Conservation (phyloP, 257 asterid genomes). For the Forsythia viridissima region DNA sequence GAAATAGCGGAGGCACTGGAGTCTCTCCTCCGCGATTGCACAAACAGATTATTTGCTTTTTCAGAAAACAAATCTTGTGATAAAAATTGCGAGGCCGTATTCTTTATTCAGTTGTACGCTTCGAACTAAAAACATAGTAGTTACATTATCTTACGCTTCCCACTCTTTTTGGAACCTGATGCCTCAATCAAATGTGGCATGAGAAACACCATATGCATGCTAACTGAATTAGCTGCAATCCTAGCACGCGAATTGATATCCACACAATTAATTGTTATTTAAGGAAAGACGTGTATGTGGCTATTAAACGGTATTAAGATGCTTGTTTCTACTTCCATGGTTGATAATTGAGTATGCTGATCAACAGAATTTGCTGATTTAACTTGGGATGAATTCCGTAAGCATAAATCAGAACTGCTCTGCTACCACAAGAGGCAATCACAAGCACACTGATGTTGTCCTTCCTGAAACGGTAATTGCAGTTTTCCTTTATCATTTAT, state of each 20-base stretch:
- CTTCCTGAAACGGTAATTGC: conserved; percentile 69
- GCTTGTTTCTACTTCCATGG: not conserved
- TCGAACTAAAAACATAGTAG: too few species aligned
- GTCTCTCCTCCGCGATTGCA: too few species aligned
- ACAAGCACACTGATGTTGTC: conserved; percentile 55
- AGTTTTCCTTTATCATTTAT: conserved; percentile 6
- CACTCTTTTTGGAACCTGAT: too few species aligned
- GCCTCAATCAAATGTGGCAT: too few species aligned
- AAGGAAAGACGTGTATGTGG: not conserved
- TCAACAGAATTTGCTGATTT: conserved; percentile 73
- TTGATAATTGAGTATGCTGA: not conserved
- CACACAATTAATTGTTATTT: not conserved
- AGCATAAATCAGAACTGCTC: conserved; percentile 76
- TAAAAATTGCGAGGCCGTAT: too few species aligned
- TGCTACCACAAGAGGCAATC: conserved; percentile 78
- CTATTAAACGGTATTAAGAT: not conserved
- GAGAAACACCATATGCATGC: too few species aligned
- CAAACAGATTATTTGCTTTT: too few species aligned
- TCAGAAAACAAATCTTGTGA: too few species aligned
- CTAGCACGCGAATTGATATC: not conserved
- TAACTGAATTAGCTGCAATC: too few species aligned
- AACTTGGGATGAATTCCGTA: conserved; percentile 92
- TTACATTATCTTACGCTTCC: too few species aligned
- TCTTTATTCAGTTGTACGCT: too few species aligned
- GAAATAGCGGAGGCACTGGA: too few species aligned